Evolutionary conservation across 768 basidiomycete genomes (phyloP), one percentile per base, ranked within the genome.

Genomic region (Roridomyces roridus): DNA sequence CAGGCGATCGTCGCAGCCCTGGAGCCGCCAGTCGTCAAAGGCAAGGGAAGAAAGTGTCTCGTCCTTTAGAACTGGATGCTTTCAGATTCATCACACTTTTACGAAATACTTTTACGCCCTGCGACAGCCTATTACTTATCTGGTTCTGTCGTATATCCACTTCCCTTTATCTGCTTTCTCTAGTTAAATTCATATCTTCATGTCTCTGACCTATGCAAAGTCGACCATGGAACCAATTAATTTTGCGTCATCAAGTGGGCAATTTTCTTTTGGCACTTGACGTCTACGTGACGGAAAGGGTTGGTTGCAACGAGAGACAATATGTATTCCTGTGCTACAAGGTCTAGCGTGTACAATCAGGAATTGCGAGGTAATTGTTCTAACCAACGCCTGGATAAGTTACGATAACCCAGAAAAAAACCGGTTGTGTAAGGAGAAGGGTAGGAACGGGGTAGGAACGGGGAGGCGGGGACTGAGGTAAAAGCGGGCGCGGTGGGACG

Each of bases 1-100:
- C 71, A 95, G 95, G 97, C 97, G 50, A 98, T 99, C 68, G 97
- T 98, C 57, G 96, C 96, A 67, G 97, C 96, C 11, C 87, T 98
- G 62, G 96, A 99, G 72, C 97, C 97, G 46, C 97, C 97, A 65
- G 89, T 96, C 62, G 82, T 92, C 71, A 97, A 87, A 80, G 82
- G 82, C 80, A 87, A 83, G 80, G 85, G 72, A 77, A 76, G 67
- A 66, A 88, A 83, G 74, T 98, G 96, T 85, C 81, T 92, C 72
- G 84, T 98, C 72, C 83, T 94, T 72, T 98, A 59, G 57, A n/a
- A 63, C 56, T 34, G 55, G 51, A 46, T 50, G 35, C 43, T 62
- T 60, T 64, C 65, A 68, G 63, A 67, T 62, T 62, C 66, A 55
- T 66, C 31, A 34, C 31, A n/a, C n/a, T n/a, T 65, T 71, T 68